Base-by-base conservation (phyloP, 1,284 basidiomycete species). In the Ustilago vetiveriae region DNA sequence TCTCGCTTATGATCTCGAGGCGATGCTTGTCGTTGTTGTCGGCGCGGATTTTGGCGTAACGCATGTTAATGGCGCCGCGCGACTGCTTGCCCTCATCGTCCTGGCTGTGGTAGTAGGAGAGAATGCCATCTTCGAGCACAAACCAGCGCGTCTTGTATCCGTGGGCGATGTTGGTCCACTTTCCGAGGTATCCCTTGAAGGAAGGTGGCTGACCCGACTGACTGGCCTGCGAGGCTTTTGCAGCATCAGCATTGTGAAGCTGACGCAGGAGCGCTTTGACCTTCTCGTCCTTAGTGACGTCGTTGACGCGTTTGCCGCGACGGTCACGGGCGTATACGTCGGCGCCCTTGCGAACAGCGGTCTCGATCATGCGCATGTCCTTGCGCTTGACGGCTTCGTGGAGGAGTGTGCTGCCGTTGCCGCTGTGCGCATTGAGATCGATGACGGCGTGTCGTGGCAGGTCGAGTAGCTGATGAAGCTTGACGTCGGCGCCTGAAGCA, bases 81-180 rank as follows among this genome's bases (percentile, higher is more conserved):
- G 89, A 90, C 1, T 92, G 89, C 30, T 94, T 85, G 10, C 88
- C 87, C 83, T 98, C 94, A 76, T 98, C 95, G 67, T 94, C 92
- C 75, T 94, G 92, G 75, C 90, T 90, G 30, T 91, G 90, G 80
- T 93, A 95, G 80, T 95, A 58, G 14, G 73, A 76, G 11, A 95
- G 83, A 29, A 90, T 85, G 6, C 93, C 95, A 62, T 91, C 88
- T 74, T 91, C 89, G 33, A 98, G 86, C 0, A 97, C 93, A 78
- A 98, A 96, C 93, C 94, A 98, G 0, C 95, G 86, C 0, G 91
- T 91, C 73, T 90, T 90, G 83, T 94, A 97, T 0, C 95, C 94
- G 72, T 89, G 88, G 0, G 92, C 92, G 35, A 94, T 89, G 74
- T 94, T 95, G 5, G 90, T 89, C 81, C 93, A 95, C 83, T 95